These are phyloP conservation scores for Tricholoma flavovirens DNA, from an alignment of 768 basidiomycete genomes.

Conservation along the genomic window DNA sequence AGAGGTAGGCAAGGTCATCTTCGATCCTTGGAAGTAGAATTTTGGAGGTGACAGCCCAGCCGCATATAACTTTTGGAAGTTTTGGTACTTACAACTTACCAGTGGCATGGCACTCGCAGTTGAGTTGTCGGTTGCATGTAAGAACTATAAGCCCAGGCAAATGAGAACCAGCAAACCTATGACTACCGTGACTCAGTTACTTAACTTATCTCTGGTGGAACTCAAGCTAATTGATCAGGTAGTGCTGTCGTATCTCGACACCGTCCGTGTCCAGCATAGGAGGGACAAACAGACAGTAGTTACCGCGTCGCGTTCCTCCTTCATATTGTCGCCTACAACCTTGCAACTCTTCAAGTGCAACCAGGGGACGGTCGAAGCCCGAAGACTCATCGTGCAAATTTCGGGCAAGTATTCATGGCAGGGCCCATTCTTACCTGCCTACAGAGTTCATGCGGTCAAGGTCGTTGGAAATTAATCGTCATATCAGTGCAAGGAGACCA, in stretches of 20 bases:
- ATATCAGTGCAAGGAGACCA: not conserved
- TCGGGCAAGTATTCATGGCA: not conserved
- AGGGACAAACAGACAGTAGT: not conserved
- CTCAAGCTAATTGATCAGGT: too few species aligned
- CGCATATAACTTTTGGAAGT: too few species aligned
- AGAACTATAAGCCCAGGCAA: too few species aligned
- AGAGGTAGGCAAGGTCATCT: conserved; percentile 68
- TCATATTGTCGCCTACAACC: not conserved
- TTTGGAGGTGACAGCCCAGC: not conserved
- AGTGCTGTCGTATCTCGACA: too few species aligned
- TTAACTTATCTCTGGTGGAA: too few species aligned
- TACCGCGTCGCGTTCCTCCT: not conserved
- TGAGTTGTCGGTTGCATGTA: too few species aligned
- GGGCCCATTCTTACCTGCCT: not conserved
- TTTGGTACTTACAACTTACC: too few species aligned
- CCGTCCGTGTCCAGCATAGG: not conserved
- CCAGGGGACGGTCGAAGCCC: not conserved
- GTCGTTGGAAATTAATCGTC: not conserved
- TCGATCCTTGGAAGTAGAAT: conserved; percentile 60
- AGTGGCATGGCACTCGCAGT: too few species aligned
- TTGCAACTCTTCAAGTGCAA: not conserved
- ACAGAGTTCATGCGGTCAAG: too few species aligned
- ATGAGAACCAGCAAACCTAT: too few species aligned
- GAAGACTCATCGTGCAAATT: too few species aligned
- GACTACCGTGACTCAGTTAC: too few species aligned